A percentile compares a stretch with the other conserved stretches of the same genome.
Conservation (phyloP, 2,329 filamentous ascomycete genomes). For the Fusarium nematophilum region DNA sequence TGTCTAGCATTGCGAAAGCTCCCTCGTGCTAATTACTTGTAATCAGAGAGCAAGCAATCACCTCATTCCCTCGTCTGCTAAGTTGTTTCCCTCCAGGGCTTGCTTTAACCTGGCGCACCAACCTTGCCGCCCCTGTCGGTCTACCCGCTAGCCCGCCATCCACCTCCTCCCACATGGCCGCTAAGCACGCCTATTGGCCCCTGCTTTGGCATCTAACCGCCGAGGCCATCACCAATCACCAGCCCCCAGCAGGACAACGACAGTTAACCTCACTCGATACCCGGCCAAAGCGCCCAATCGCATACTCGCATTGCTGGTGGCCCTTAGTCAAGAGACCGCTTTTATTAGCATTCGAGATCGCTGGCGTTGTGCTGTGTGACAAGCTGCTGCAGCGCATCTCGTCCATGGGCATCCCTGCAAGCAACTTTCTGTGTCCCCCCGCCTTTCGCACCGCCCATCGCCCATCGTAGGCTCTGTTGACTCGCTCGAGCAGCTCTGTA, state of each 20-base stretch:
- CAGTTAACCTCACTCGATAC: not conserved
- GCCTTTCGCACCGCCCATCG: conserved; percentile 35
- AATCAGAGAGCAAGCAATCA: conserved; percentile 8
- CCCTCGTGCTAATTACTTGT: not conserved
- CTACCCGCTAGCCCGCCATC: conserved; percentile 25
- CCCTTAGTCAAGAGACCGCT: conserved; percentile 3
- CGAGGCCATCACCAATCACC: conserved; percentile 48
- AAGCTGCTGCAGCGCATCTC: conserved; percentile 35
- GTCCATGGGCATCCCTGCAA: conserved; percentile 9
- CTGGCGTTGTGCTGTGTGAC: conserved; percentile 30
- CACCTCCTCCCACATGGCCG: conserved; percentile 27
- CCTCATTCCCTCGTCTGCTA: conserved; percentile 9
- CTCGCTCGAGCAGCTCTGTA: not conserved
- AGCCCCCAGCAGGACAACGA: conserved; percentile 32
- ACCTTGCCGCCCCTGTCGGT: conserved; percentile 14
- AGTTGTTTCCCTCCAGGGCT: conserved; percentile 13
- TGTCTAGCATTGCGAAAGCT: not conserved
- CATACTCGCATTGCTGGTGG: conserved; percentile 6
- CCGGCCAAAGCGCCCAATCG: conserved; percentile 24
- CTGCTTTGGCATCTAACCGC: conserved; percentile 52
- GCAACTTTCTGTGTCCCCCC: conserved; percentile 11
- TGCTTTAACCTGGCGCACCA: conserved; percentile 25
- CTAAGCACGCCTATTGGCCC: conserved; percentile 49
- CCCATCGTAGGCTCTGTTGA: not conserved
- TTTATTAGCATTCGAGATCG: conserved; percentile 30